Evolutionary conservation across 176 grass and related monocot genomes (phyloP), one percentile per base, ranked within the genome.

Genomic region (Avena eriantha): DNA sequence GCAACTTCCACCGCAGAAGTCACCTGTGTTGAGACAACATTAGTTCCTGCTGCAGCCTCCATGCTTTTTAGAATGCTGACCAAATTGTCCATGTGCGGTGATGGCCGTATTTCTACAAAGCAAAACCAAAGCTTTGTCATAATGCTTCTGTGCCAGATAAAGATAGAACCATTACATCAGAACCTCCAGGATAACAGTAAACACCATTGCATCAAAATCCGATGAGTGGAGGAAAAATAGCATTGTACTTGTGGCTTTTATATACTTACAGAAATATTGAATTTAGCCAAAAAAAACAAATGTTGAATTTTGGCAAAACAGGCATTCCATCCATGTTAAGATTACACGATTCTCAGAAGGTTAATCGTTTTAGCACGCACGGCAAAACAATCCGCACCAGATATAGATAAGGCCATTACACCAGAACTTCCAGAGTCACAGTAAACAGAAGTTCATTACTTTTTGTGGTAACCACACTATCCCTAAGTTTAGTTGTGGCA

Each of bases 41-140:
- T 86, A 39, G 50, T 91, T 22, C 96, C 92, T 18, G 74, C 51
- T 81, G 90, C 92, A 86, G 83, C 83, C 80, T 95, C 93, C 96
- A 95, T 98, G 86, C 84, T 88, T 88, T 98, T 98, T 79, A 92
- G 94, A 86, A 95, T 90, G 45, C 81, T 36, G 3, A 98, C 92
- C 76, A 98, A 66, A 82, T 91, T 95, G 81, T 98, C 93, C 96
- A 98, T 98, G 78, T 95, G 93, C 67, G 88, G 88, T 79, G 91
- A 88, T 63, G 96, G 83, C 46, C 86, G 88, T 57, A 95, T 82
- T 89, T 98, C 96, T 98, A 80, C 35, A 84, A 41, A 81, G 50
- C n/a, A 84, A 91, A 90, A 31, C 14, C 31, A 74, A 66, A 73
- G 77, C 18, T 13, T 13, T 33, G 26, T 33, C 56, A 76, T 31